Evolutionary conservation across 768 basidiomycete genomes (phyloP), one percentile per base, ranked within the genome.

Genomic region (Termitomyces sp.): DNA sequence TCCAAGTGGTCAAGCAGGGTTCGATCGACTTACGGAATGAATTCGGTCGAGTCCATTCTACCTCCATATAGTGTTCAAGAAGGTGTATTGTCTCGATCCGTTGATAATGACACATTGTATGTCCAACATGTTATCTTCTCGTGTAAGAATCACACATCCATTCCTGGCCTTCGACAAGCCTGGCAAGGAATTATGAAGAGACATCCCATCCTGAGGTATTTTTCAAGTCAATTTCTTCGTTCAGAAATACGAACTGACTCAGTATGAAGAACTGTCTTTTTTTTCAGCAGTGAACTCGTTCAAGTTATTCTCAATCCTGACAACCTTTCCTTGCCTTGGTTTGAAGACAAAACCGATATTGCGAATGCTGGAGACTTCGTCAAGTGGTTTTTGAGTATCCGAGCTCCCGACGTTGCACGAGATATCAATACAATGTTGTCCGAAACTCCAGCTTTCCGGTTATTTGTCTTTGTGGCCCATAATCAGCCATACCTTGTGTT

Each of bases 61-160:
- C 79, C 80, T 20, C 69, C 80, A 30, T 78, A 80, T 53, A 69
- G 79, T 20, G 69, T 80, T 14, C 80, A 81, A 57, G 79, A 79
- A 65, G 80, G 80, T 22, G 74, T 81, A 18, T 63, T 81, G 50
- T 73, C 75, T 49, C 71, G 75, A 36, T 76, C 79, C 5, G 70
- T 69, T 33, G 69, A 71, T n/a, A 58, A 67, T 26, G 67, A 70
- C 40, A 68, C 70, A 1, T 69, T 78, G 53, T 80, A 78, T 62
- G 76, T 81, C 12, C 79, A 81, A 52, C 79, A 80, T 60, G 66
- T 79, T 39, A 57, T 79, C 3, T 56, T 79, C 55, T 60, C 63
- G 14, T 64, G 74, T 49, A 63, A 68, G 16, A 51, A 58, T 7
- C 56, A 57, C 24, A 59, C 62, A 0, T 65, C 69, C 10, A 16